phyloP scores from a whole-genome alignment of 208 protist species.

The Acanthamoeba polyphaga region DNA sequence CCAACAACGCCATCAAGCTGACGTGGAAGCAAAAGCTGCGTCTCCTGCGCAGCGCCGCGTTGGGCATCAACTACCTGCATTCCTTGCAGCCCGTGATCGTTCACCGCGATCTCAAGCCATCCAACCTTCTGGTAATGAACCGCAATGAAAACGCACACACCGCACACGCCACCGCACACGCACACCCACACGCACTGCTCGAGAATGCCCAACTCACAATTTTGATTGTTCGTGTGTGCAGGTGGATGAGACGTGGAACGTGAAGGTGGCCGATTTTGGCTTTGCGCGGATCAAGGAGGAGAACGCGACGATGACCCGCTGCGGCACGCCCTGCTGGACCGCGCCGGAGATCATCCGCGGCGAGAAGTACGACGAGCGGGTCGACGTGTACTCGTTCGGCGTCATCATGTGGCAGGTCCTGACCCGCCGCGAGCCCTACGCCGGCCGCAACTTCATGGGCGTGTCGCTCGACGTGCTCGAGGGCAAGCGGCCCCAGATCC shows the following conservation, averaged over 20 bases:
- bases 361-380: not conserved
- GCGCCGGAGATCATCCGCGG: slow-evolving; percentile 11
- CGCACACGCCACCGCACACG: too few species aligned
- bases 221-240: too few species aligned
- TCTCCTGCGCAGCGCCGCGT: not conserved
- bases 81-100: slow-evolving; percentile 56
- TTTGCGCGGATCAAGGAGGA: slow-evolving; percentile 19
- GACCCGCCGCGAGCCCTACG: not conserved
- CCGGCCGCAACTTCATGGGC: slow-evolving; percentile 26
- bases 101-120: not conserved
- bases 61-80: not conserved
- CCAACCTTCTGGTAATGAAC: not conserved
- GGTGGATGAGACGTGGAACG: slow-evolving; percentile 79
- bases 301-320: slow-evolving; percentile 18
- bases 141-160: too few species aligned
- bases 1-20: not conserved
- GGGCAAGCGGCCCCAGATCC: not conserved
- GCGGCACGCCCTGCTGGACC: slow-evolving; percentile 5
- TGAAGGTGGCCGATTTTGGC: slow-evolving; percentile 80
- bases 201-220: too few species aligned
- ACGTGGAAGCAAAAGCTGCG: not conserved
- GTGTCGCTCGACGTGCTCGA: not conserved
- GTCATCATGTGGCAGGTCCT: not conserved
- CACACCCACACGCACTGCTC: too few species aligned
- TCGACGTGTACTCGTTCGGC: not conserved